Conservation (phyloP, 192 early-diverging fungal species). For the Entomortierella chlamydospora region DNA sequence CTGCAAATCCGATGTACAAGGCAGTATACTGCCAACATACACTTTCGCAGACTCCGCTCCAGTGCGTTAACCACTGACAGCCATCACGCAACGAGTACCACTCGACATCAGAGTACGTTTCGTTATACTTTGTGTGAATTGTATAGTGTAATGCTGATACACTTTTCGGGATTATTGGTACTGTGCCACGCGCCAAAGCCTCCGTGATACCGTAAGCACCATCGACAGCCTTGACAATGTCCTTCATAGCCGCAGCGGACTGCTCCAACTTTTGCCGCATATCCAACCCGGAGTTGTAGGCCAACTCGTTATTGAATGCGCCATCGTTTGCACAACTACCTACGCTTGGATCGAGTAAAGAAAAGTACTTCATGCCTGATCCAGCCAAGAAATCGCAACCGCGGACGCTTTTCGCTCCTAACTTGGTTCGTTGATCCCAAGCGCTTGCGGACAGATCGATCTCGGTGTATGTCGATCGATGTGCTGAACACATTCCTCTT, state of each 20-base stretch:
- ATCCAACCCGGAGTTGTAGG: not conserved
- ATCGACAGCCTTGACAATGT: no score
- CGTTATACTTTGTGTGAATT: not conserved
- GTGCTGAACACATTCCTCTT: slow-evolving; percentile 8
- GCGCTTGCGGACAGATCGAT: slow-evolving; percentile 1
- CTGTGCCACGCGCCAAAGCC: no score
- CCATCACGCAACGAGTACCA: slow-evolving; percentile 10
- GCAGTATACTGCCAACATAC: slow-evolving; percentile 8
- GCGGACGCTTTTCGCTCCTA: not conserved
- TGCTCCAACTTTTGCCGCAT: slow-evolving; percentile 4
- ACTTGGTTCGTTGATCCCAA: slow-evolving; percentile 3
- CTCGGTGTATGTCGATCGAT: slow-evolving; percentile 1
- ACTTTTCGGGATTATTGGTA: slow-evolving; percentile 5
- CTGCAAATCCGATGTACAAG: slow-evolving; percentile 1
- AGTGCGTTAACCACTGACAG: not conserved
- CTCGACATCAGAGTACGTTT: not conserved
- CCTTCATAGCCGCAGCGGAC: not conserved
- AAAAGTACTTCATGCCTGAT: no score
- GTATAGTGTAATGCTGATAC: slow-evolving; percentile 6
- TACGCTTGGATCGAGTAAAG: no score
- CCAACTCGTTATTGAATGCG: no score
- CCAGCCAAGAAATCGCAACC: no score
- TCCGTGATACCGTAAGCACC: no score
- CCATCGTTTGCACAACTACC: no score
- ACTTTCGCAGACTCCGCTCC: slow-evolving; percentile 9